Conservation (phyloP, 2,329 filamentous ascomycete genomes). For the Pseudogymnoascus sp. region DNA sequence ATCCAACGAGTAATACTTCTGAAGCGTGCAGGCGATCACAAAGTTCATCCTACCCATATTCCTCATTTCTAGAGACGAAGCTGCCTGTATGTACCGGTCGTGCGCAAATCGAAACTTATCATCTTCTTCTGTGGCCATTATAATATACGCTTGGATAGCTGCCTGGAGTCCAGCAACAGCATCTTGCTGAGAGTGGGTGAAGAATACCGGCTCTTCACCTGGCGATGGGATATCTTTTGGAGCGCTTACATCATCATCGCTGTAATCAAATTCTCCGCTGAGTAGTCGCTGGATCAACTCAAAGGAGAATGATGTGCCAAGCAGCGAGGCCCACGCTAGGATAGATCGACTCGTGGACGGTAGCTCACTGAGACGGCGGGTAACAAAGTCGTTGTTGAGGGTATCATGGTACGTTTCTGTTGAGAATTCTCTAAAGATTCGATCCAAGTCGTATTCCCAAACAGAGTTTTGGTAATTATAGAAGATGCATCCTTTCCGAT, state of each 20-base stretch:
- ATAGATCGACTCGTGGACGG: constrained; percentile 67
- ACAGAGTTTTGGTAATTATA: constrained; percentile 77
- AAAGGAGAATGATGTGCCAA: constrained; percentile 80
- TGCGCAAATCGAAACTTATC: constrained; percentile 84
- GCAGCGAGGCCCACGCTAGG: constrained; percentile 74
- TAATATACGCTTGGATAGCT: constrained; percentile 69
- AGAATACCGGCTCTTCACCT: constrained; percentile 28
- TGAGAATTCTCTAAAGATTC: constrained; percentile 76
- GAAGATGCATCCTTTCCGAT: constrained; percentile 80
- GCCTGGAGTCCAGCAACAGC: constrained; percentile 72
- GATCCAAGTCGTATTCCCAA: constrained; percentile 82
- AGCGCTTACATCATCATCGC: constrained; percentile 32
- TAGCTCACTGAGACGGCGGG: constrained; percentile 66
- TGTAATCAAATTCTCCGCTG: constrained; percentile 62
- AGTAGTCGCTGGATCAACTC: constrained; percentile 69
- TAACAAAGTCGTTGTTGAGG: constrained; percentile 75
- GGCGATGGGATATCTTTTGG: constrained; percentile 30
- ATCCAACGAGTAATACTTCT: constrained; percentile 59
- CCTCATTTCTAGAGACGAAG: constrained; percentile 59
- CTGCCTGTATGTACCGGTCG: constrained; percentile 75
- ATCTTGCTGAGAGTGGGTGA: constrained; percentile 51
- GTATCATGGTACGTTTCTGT: constrained; percentile 70
- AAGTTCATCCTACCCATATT: constrained; percentile 79
- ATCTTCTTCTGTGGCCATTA: constrained; percentile 74
- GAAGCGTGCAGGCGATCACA: constrained; percentile 71